These are phyloP conservation scores for Mortierella sp. DNA, from an alignment of 371 early-diverging fungal species.

Conservation along the genomic window DNA sequence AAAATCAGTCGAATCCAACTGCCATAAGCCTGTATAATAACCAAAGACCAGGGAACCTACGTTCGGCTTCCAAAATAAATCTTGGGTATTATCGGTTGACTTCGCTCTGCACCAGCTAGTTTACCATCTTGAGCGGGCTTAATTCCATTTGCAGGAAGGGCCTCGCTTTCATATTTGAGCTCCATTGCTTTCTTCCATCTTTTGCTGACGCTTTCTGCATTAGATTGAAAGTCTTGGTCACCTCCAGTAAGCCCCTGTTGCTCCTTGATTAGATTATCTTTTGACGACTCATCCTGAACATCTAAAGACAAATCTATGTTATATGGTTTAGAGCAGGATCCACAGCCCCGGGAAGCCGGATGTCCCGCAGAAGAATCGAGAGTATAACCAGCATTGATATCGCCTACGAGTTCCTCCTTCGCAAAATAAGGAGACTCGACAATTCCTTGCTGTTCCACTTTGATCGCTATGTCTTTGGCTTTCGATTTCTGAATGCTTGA, in stretches of 20 bases:
- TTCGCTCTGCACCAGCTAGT: too few relatives aligned
- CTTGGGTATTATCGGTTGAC: constrained; percentile 30
- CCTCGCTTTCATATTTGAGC: constrained; percentile 26
- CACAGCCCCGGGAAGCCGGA: neutral
- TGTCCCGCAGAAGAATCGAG: neutral
- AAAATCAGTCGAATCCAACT: too few relatives aligned
- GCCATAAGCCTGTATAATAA: neutral
- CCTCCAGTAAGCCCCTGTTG: neutral
- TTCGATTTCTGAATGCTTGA: constrained; percentile 42
- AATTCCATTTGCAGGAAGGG: neutral
- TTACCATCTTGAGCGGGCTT: neutral
- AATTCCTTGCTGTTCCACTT: constrained; percentile 1
- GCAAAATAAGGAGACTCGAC: constrained; percentile 39
- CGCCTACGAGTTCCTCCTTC: neutral
- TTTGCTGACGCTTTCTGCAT: neutral
- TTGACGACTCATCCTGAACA: neutral
- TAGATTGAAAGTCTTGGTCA: constrained; percentile 9
- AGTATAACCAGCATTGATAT: too few relatives aligned
- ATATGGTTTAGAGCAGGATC: neutral
- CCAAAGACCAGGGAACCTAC: constrained; percentile 42
- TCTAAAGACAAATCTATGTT: neutral
- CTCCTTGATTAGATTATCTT: neutral
- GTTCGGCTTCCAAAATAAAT: constrained; percentile 71
- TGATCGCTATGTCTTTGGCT: neutral
- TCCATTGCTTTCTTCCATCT: constrained; percentile 15